These are phyloP conservation scores for Kitagawia praeruptora DNA, from an alignment of 129 eudicot species.

Conservation along the genomic window DNA sequence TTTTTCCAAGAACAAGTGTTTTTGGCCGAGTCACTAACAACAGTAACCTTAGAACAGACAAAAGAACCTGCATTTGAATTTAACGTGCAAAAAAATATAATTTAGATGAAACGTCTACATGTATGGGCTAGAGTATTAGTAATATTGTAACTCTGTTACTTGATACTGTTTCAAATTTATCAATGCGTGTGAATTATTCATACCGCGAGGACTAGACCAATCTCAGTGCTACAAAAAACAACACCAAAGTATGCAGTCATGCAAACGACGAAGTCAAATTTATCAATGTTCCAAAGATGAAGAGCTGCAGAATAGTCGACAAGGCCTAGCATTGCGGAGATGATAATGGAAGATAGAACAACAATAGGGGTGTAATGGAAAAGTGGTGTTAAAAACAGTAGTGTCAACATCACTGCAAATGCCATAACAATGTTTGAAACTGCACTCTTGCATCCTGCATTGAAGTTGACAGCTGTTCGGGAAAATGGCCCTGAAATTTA, in stretches of 20 bases:
- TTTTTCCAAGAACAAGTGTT: slow-evolving; percentile 52
- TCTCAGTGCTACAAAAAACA: slow-evolving; percentile 8
- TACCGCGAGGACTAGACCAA: slow-evolving; percentile 9
- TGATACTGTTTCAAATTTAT: not conserved
- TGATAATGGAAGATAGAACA: slow-evolving; percentile 16
- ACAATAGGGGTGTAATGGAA: slow-evolving; percentile 26
- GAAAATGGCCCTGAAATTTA: slow-evolving; percentile 11
- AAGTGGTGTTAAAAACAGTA: slow-evolving; percentile 17
- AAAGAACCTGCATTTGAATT: slow-evolving; percentile 45
- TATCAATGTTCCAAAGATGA: slow-evolving; percentile 19
- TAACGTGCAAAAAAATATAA: not conserved
- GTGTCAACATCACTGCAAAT: slow-evolving; percentile 15
- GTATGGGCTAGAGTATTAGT: not conserved
- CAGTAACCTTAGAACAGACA: slow-evolving; percentile 67
- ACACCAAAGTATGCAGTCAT: slow-evolving; percentile 18
- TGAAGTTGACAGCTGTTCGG: slow-evolving; percentile 4
- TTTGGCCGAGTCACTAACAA: slow-evolving; percentile 68
- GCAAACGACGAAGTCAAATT: slow-evolving; percentile 21
- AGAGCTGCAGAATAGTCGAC: slow-evolving; percentile 9
- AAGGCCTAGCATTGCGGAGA: slow-evolving; percentile 24
- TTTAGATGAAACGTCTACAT: not conserved
- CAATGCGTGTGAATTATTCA: not conserved
- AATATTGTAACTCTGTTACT: not conserved
- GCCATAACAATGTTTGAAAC: slow-evolving; percentile 14
- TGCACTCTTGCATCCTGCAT: slow-evolving; percentile 12